A percentile compares a stretch with the other conserved stretches of the same genome.
Conservation (phyloP, 768 basidiomycete genomes). For the Amanita jacksonii region DNA sequence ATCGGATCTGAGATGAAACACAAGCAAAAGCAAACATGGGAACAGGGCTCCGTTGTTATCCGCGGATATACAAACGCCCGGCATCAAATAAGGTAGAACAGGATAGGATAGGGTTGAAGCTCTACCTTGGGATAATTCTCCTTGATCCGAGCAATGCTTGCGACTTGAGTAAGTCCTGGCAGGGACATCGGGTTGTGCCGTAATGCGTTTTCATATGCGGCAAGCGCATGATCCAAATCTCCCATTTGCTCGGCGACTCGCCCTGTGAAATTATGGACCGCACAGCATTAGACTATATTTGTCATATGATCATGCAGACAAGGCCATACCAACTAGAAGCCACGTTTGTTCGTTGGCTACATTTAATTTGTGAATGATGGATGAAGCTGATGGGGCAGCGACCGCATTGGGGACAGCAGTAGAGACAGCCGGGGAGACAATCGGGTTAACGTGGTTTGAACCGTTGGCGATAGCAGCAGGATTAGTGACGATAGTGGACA, state of each 20-base stretch:
- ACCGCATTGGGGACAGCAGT: conserved; percentile 24
- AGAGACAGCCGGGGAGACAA: conserved; percentile 39
- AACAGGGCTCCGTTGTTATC: conserved; percentile 21
- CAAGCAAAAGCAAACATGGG: conserved; percentile 22
- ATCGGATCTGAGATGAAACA: conserved; percentile 21
- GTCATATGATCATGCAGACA: conserved; percentile 10
- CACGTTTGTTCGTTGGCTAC: conserved; percentile 91
- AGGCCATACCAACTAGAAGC: conserved; percentile 74
- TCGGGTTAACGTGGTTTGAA: conserved; percentile 27
- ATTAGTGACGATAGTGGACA: conserved; percentile 31
- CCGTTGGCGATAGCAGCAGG: conserved; percentile 36
- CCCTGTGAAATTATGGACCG: conserved; percentile 40
- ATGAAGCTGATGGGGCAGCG: conserved; percentile 20
- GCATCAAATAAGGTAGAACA: conserved; percentile 14
- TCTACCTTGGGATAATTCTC: conserved; percentile 94
- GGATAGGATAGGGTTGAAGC: conserved; percentile 14
- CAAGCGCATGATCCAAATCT: conserved; percentile 86
- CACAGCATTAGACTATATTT: conserved; percentile 11
- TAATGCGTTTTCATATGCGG: conserved; percentile 91
- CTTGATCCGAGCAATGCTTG: conserved; percentile 93
- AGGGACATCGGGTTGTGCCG: conserved; percentile 92
- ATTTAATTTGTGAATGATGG: conserved; percentile 67
- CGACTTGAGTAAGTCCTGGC: conserved; percentile 86
- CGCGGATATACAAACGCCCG: conserved; percentile 26
- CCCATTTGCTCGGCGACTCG: conserved; percentile 93